Evolutionary conservation across 2,329 filamentous ascomycete genomes (phyloP).

Genomic region (Sporothrix schenckii): DNA sequence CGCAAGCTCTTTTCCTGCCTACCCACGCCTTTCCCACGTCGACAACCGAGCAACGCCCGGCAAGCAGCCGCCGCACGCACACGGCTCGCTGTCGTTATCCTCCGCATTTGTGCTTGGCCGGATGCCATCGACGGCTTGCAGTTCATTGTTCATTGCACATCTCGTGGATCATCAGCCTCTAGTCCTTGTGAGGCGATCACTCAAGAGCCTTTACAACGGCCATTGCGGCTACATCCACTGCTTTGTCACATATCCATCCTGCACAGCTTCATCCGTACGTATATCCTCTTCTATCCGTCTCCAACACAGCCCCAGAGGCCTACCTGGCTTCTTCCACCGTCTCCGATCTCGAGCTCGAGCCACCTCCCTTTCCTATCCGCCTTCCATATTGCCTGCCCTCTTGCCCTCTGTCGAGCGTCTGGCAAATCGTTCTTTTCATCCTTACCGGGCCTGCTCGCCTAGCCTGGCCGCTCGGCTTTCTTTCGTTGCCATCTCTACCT

Average conservation of each 20-base stretch:
- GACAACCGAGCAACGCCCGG: not conserved
- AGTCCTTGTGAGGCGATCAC: not conserved
- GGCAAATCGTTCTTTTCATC: not conserved
- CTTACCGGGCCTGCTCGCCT: conserved; percentile 17
- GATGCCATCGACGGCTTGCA: not conserved
- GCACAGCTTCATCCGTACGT: not conserved
- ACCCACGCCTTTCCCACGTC: not conserved
- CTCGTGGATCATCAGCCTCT: not conserved
- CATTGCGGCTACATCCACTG: not conserved
- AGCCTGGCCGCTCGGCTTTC: not conserved
- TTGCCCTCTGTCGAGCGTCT: not conserved
- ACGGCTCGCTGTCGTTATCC: not conserved
- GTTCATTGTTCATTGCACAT: not conserved
- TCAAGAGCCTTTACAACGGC: not conserved
- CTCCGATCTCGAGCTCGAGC: conserved; percentile 9
- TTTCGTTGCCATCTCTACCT: not conserved
- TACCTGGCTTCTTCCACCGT: not conserved
- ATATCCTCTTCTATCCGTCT: not conserved
- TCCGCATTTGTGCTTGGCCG: not conserved
- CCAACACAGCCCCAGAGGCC: not conserved
- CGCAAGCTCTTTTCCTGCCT: not conserved
- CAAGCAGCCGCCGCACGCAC: not conserved
- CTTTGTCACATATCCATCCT: not conserved
- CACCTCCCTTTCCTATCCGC: conserved; percentile 7
- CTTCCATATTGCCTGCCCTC: conserved; percentile 14